Conservation (phyloP, 2,329 filamentous ascomycete species). For the Geosmithia flava region DNA sequence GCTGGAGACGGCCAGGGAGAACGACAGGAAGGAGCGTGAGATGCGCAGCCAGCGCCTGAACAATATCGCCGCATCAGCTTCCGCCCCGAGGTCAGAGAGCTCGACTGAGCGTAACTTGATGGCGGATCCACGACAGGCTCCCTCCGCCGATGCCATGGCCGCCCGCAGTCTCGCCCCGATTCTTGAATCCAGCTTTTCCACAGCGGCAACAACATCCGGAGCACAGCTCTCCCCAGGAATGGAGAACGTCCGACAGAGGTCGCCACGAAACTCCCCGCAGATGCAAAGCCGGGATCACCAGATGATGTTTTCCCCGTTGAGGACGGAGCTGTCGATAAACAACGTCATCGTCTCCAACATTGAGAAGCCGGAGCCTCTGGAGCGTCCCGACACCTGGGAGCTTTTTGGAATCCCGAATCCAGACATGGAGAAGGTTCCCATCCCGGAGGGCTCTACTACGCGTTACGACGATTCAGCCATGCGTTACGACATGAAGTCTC, state of each 20-base stretch:
- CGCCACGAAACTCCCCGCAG: conserved; percentile 21
- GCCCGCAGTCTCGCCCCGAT: conserved; percentile 2
- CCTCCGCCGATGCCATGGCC: conserved; percentile 4
- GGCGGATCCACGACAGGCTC: conserved; percentile 8
- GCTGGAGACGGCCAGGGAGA: conserved; percentile 31
- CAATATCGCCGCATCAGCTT: neutral
- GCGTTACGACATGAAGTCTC: neutral
- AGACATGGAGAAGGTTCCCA: neutral
- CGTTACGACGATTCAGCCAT: neutral
- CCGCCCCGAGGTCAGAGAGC: neutral
- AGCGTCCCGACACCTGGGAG: neutral
- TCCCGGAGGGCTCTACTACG: neutral
- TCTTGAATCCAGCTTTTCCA: conserved; percentile 11
- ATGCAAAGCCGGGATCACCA: neutral
- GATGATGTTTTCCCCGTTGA: neutral
- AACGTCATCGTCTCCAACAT: neutral
- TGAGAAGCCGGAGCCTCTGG: neutral
- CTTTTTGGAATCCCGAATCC: neutral
- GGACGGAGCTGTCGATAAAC: neutral
- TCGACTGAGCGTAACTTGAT: conserved; percentile 18
- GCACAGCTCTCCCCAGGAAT: conserved; percentile 36
- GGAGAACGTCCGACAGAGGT: conserved; percentile 38
- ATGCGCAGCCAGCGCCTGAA: conserved; percentile 12
- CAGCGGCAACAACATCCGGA: conserved; percentile 24
- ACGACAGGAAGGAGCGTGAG: conserved; percentile 30